Base-by-base conservation (phyloP, 2,329 filamentous ascomycete species). In the Aspergillus felis region DNA sequence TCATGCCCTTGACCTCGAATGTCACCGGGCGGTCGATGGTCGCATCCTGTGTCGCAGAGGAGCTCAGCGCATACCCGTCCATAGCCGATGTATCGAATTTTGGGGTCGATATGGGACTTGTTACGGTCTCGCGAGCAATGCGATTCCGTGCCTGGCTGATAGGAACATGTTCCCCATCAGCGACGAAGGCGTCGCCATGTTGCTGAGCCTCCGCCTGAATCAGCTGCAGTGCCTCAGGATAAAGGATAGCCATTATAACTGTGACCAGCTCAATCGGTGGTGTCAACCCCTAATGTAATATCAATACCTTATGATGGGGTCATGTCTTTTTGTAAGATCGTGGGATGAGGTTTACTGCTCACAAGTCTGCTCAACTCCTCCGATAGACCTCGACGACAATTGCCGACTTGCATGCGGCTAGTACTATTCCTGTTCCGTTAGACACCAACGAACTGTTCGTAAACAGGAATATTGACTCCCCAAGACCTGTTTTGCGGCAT, bases 1-100 rank as follows among this genome's bases (percentile, higher is more conserved):
- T 61, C 4, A 52, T 59, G 14, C 55, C 63, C 7, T 42, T 51
- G 25, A 68, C 61, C 10, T 51, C 49, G 27, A 68, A 62, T n/a
- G 46, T 61, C 4, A 63, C 57, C 5, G 66, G 66, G 4, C 35
- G 46, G 1, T 64, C 54, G 2, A 51, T 29, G 6, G 61, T 64
- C 6, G 66, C 66, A 14, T n/a, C 38, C 14, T 51, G n/a, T 3
- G 66, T 69, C 9, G 51, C 54, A 4, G 35, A 44, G 3, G 68
- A 68, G 35, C 56, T 61, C 27, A 71, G 51, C 14, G 67, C 68
- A 51, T 64, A 71, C 1, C 68, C 68, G 42, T 70, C 68, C 67
- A 71, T 69, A 3, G 67, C 67, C 7, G 68, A 71, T 1, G 69
- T 70, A 42, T 71, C 68, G 49, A 62, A 60, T 35, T 56, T 56